These are phyloP conservation scores for Rhamnella rubrinervis DNA, from an alignment of 331 rosid species.

Conservation along the genomic window DNA sequence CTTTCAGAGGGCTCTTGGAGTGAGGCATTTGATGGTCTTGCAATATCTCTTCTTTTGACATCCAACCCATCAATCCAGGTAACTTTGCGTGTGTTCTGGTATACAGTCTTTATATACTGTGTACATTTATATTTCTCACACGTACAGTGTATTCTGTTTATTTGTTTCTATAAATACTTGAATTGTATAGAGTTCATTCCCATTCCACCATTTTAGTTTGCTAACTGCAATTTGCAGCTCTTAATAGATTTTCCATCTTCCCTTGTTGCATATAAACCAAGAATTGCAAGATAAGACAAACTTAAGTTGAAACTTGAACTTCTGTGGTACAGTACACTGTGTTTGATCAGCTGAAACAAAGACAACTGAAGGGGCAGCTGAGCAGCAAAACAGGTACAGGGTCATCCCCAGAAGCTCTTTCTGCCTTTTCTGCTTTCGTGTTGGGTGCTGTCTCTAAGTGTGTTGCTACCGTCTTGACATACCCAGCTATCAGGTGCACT, in stretches of 20 bases:
- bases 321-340: constrained; percentile 68
- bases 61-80: constrained; percentile 97
- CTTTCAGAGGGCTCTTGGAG: constrained; percentile 79
- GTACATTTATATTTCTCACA: background rate
- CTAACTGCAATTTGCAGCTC: background rate
- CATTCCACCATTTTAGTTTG: background rate
- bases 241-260: constrained; percentile 1
- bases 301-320: constrained; percentile 22
- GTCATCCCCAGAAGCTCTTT: constrained; percentile 77
- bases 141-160: background rate
- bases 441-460: constrained; percentile 94
- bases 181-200: too few species aligned
- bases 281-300: constrained; percentile 7
- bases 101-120: background rate
- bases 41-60: constrained; percentile 89
- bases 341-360: constrained; percentile 86
- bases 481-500: constrained; percentile 93
- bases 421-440: constrained; percentile 78
- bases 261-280: background rate
- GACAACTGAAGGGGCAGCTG: constrained; percentile 46
- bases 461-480: constrained; percentile 85
- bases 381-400: constrained; percentile 43
- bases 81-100: background rate
- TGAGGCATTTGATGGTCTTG: constrained; percentile 90
- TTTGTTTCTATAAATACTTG: background rate